Conservation (phyloP, 371 early-diverging fungal species). For the Syncephalastrum sp. region DNA sequence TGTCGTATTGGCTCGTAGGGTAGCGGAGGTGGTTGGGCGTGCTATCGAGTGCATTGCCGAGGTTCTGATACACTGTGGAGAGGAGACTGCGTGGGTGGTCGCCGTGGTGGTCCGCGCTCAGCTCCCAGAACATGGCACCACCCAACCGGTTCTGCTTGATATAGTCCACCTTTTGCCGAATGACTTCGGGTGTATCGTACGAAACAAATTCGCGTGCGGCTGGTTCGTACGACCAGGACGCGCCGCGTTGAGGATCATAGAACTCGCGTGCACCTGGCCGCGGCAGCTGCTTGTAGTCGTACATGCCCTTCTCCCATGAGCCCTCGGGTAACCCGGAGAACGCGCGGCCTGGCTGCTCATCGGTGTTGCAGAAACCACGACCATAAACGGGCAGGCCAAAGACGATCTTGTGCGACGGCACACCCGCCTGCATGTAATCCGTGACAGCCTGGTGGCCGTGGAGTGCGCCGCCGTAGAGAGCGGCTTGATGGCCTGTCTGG, state of each 20-base stretch:
- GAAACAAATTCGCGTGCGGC: slow-evolving; percentile 67
- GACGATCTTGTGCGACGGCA: slow-evolving; percentile 73
- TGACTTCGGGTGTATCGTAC: slow-evolving; percentile 76
- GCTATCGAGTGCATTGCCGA: slow-evolving; percentile 40
- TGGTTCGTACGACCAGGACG: slow-evolving; percentile 78
- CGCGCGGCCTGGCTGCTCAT: slow-evolving; percentile 11
- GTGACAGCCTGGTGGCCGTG: slow-evolving; percentile 64
- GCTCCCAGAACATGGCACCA: slow-evolving; percentile 89
- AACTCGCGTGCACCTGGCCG: slow-evolving; percentile 59
- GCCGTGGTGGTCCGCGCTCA: slow-evolving; percentile 59
- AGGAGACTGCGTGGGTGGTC: slow-evolving; percentile 45
- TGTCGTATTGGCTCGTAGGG: slow-evolving; percentile 54
- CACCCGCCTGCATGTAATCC: slow-evolving; percentile 64
- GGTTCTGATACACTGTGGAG: slow-evolving; percentile 28
- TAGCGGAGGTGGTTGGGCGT: slow-evolving; percentile 47
- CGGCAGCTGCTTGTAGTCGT: slow-evolving; percentile 75
- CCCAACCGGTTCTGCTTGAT: slow-evolving; percentile 63
- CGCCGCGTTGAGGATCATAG: slow-evolving; percentile 65
- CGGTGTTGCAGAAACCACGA: slow-evolving; percentile 65
- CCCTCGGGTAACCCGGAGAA: slow-evolving; percentile 68
- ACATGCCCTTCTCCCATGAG: slow-evolving; percentile 84
- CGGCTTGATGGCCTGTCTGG: slow-evolving; percentile 80
- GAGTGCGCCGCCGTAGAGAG: slow-evolving; percentile 62
- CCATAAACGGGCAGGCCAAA: slow-evolving; percentile 79
- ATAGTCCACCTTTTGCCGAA: slow-evolving; percentile 76